Percentiles rank a stretch among this genome's conserved stretches.
phyloP scores from a whole-genome alignment of 1,139 yeast genomes.

The Blastobotrys raffinosifermentans region DNA sequence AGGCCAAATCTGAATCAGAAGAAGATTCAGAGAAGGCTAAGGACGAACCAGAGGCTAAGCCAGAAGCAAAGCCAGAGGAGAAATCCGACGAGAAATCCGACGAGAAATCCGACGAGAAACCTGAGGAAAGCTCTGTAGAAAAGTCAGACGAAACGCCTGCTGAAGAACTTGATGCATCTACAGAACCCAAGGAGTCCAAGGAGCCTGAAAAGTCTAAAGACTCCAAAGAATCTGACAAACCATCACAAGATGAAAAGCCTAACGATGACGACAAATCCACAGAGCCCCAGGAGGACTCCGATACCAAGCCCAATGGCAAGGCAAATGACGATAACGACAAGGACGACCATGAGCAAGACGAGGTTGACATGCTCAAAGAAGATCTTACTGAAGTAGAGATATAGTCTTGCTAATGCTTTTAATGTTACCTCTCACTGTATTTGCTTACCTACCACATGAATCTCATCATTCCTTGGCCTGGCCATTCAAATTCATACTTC shows the following conservation, averaged over 20 bases:
- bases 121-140: not conserved
- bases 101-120: constrained; percentile 1
- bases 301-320: constrained; percentile 3
- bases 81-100: constrained; percentile 4
- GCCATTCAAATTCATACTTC: constrained; percentile 63
- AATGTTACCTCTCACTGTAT: constrained; percentile 1
- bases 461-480: constrained; percentile 55
- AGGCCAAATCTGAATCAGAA: not conserved
- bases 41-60: not conserved
- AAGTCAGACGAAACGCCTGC: not conserved
- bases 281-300: not conserved
- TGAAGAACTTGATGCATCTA: not conserved
- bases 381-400: constrained; percentile 22
- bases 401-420: constrained; percentile 6
- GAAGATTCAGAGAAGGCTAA: constrained; percentile 1
- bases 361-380: constrained; percentile 18
- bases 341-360: constrained; percentile 17
- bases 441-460: constrained; percentile 66
- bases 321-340: constrained; percentile 2
- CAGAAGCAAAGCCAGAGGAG: constrained; percentile 1
- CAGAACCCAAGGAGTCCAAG: constrained; percentile 1
- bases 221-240: not conserved
- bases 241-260: constrained; percentile 2
- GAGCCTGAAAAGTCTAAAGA: not conserved
- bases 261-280: not conserved